Conservation (phyloP, 2,329 filamentous ascomycete genomes). For the Colletotrichum camelliae region DNA sequence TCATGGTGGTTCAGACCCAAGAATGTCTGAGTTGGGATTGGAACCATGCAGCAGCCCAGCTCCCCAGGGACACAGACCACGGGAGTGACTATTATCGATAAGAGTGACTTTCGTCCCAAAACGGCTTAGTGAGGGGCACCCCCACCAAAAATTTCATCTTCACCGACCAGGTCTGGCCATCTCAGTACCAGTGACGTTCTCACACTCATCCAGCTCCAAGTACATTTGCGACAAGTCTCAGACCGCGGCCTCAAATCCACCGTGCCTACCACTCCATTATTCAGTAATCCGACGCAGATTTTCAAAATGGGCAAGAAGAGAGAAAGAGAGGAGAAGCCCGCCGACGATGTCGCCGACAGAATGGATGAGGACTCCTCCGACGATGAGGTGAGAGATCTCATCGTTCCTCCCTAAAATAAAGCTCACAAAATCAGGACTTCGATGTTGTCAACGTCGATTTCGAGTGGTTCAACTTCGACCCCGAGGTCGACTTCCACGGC, state of each 20-base stretch:
- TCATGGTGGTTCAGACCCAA: too few species aligned
- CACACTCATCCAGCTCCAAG: not conserved
- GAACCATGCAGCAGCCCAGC: not conserved
- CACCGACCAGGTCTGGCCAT: slow-evolving; percentile 24
- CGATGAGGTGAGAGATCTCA: slow-evolving; percentile 49
- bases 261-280: not conserved
- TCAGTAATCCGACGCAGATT: not conserved
- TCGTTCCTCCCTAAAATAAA: slow-evolving; percentile 12
- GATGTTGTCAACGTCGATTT: slow-evolving; percentile 96
- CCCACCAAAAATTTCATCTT: slow-evolving; percentile 39
- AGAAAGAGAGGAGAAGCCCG: slow-evolving; percentile 50
- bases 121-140: slow-evolving; percentile 46
- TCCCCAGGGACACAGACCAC: too few species aligned
- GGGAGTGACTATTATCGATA: slow-evolving; percentile 8
- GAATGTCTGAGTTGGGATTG: too few species aligned
- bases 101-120: slow-evolving; percentile 23
- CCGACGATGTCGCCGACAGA: slow-evolving; percentile 49
- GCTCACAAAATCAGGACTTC: slow-evolving; percentile 66
- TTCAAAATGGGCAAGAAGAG: slow-evolving; percentile 56
- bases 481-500: slow-evolving; percentile 91
- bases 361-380: slow-evolving; percentile 59
- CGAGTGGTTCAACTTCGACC: slow-evolving; percentile 97
- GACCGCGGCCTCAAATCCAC: not conserved
- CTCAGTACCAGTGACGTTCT: slow-evolving; percentile 1
- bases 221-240: not conserved